Evolutionary conservation across 2,329 filamentous ascomycete species (phyloP).

Genomic region (Fusarium sp.): DNA sequence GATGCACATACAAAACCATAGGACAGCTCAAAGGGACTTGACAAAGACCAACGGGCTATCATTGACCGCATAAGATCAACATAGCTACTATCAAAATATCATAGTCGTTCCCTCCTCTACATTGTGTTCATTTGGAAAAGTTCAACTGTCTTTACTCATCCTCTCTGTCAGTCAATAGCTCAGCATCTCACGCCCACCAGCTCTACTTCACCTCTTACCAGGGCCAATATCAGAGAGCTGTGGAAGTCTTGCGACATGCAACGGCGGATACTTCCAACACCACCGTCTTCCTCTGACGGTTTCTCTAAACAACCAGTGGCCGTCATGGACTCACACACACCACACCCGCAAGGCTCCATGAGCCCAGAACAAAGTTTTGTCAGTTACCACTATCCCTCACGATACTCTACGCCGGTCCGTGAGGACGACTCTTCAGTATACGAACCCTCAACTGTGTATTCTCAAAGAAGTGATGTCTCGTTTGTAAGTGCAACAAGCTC

Average conservation of each 20-base stretch:
- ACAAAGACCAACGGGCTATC: slow-evolving; percentile 41
- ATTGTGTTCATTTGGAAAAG: slow-evolving; percentile 29
- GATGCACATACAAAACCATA: slow-evolving; percentile 41
- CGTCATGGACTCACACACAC: slow-evolving; percentile 38
- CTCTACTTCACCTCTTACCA: background rate
- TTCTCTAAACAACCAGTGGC: slow-evolving; percentile 25
- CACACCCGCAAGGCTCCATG: slow-evolving; percentile 28
- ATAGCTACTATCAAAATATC: slow-evolving; percentile 42
- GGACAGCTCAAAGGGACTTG: slow-evolving; percentile 45
- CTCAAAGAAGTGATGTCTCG: slow-evolving; percentile 32
- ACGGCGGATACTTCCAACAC: slow-evolving; percentile 59
- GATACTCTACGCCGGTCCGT: slow-evolving; percentile 40
- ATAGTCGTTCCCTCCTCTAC: slow-evolving; percentile 25
- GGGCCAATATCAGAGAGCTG: slow-evolving; percentile 10
- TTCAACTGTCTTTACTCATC: slow-evolving; percentile 1
- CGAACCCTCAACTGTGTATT: slow-evolving; percentile 37
- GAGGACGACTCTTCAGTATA: slow-evolving; percentile 40
- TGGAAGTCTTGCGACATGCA: slow-evolving; percentile 51
- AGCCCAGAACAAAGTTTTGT: slow-evolving; percentile 22
- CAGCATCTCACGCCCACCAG: background rate
- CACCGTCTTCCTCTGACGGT: slow-evolving; percentile 56
- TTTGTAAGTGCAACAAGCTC: slow-evolving; percentile 35
- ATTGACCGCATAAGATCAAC: slow-evolving; percentile 39
- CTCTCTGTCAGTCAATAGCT: slow-evolving; percentile 6
- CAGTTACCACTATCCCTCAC: slow-evolving; percentile 23